Base-by-base conservation (phyloP, 208 protist species). In the Acanthamoeba sp. region DNA sequence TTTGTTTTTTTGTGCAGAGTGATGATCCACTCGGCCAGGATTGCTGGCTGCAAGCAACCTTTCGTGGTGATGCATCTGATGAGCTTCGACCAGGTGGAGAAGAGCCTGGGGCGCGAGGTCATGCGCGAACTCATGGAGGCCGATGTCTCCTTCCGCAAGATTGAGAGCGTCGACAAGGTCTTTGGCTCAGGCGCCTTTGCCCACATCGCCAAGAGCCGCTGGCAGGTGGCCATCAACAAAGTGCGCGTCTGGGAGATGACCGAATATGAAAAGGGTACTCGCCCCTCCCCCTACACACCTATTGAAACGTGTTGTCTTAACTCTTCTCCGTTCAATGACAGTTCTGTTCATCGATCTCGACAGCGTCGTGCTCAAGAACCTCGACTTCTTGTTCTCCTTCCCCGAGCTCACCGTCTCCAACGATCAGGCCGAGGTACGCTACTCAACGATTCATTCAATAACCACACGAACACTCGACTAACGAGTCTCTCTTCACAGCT, bases 191-290 rank as follows among this genome's bases (percentile, higher is more conserved):
- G 40, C 38, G 71, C 71, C 20, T 80, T 80, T 20, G 40, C 38
- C 18, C 71, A 80, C 71, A 80, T 80, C 40, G 71, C 71, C 71
- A 80, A 80, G 71, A 80, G 71, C 71, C 71, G 71, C 40, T 80
- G 71, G 71, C 71, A 80, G 38, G 71, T 80, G 71, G 71, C 71
- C 40, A 80, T 80, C 71, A 80, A 80, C 71, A 80, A 80, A 27
- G 71, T 80, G 6, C 71, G 71, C 40, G 71, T 80, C 20, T 80
- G 71, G 71, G 71, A 80, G 71, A 40, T 80, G 34, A 80, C 71
- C 71, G 71, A 80, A n/a, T 80, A 27, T 20, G 34, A 80, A 4
- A 80, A 80, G 71, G 71, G 71, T 80, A 80, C 62, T n/a, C n/a
- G 62, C n/a, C 24, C 22, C 57, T 4, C 22, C 24, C 4, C 20